Base-by-base conservation (phyloP, 495 filamentous ascomycete species). In the Talaromyces thailandensis region DNA sequence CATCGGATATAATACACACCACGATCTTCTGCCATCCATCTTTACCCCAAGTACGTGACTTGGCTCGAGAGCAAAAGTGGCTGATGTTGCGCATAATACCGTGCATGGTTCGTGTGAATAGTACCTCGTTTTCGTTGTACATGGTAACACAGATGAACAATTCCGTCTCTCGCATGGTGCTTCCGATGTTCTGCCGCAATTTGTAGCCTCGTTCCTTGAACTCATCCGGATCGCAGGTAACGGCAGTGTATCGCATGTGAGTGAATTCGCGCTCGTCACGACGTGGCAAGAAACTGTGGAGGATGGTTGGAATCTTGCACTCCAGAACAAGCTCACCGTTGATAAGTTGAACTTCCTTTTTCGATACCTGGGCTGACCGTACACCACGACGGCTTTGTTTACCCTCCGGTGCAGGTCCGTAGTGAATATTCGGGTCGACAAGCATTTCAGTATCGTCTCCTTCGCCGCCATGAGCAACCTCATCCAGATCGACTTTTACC, bases 221-320 rank as follows among this genome's bases (percentile, higher is more conserved):
- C 68, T 99, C 93, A 70, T 98, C 93, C 0, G 95, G 95, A 70
- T 99, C 95, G 69, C 93, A 97, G 1, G 95, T 99, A 37, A 96
- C 94, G n/a, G 95, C 95, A 31, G 95, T 98, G 70, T 99, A 99
- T n/a, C 95, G 89, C 95, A 98, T 98, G 71, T 99, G 93, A 1
- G 95, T 99, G 71, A 98, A 99, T 73, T 99, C 95, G 56, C 90
- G 84, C 64, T 96, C 92, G 71, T 98, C 92, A 26, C 93, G 82
- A 32, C 92, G 83, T 0, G 95, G 95, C 53, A 98, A 78, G 74
- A 98, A 98, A 68, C 89, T 92, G 79, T 98, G 92, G 8, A 98
- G 79, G 67, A 97, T 99, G 0, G 95, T 97, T 1, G 95, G 95
- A 56, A 99, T 98, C 72, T 98, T 98, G 81, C 95, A 98, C 78